A percentile compares a stretch with the other conserved stretches of the same genome.
These are phyloP conservation scores for Fusarium siculi DNA, from an alignment of 2,329 filamentous ascomycete genomes.

Conservation along the genomic window DNA sequence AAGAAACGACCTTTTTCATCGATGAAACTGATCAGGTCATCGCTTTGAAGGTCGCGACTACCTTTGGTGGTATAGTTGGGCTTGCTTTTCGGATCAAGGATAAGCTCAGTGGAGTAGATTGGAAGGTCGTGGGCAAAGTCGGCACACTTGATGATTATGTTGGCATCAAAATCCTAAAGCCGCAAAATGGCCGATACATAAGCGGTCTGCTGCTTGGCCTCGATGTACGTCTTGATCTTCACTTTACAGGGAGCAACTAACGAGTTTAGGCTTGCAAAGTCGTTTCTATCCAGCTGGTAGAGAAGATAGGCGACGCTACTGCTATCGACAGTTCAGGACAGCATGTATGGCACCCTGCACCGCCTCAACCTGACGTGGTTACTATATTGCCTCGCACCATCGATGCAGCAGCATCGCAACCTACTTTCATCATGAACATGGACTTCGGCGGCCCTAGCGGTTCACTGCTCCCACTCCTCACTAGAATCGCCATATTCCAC, in stretches of 20 bases:
- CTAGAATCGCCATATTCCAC: background rate
- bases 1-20: background rate
- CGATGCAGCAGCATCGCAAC: accelerated
- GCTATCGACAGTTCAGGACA: accelerated
- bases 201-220: background rate
- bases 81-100: background rate
- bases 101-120: accelerated
- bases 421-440: slow-evolving; percentile 3
- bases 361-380: background rate
- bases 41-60: background rate
- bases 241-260: accelerated
- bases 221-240: background rate
- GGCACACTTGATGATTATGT: background rate
- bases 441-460: slow-evolving; percentile 5
- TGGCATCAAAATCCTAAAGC: background rate
- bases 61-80: background rate
- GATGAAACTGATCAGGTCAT: background rate
- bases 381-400: accelerated
- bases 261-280: slow-evolving; percentile 2
- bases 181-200: background rate
- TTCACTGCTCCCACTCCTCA: background rate
- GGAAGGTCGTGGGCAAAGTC: background rate
- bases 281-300: background rate
- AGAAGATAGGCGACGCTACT: background rate
- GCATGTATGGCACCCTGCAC: background rate